Evolutionary conservation across 352 stramenopile genomes (phyloP).

Genomic region (Plasmopara muralis): DNA sequence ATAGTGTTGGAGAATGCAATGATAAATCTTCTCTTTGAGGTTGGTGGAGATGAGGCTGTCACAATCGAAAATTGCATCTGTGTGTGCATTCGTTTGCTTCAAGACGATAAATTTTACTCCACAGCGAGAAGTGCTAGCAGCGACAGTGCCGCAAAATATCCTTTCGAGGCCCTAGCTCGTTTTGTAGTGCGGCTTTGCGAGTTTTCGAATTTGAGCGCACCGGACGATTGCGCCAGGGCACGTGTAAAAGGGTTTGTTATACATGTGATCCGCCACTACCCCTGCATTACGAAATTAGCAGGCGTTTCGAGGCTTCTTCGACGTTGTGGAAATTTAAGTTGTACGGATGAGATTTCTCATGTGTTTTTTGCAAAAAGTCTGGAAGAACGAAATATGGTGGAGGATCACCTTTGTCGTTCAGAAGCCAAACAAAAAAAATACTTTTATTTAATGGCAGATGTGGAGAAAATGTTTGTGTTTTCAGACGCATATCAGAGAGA

Average conservation of each 20-base stretch:
- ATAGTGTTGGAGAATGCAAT: slow-evolving; percentile 45
- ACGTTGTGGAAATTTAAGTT: slow-evolving; percentile 9
- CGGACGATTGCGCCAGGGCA: slow-evolving; percentile 12
- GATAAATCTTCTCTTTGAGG: slow-evolving; percentile 20
- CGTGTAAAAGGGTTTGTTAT: slow-evolving; percentile 29
- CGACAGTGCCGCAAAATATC: slow-evolving; percentile 6
- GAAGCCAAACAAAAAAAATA: slow-evolving; percentile 39
- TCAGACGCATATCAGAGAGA: slow-evolving; percentile 26
- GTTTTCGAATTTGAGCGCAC: slow-evolving; percentile 26
- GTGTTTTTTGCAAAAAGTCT: slow-evolving; percentile 16
- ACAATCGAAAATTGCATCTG: slow-evolving; percentile 35
- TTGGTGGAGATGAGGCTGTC: slow-evolving; percentile 13
- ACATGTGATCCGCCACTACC: slow-evolving; percentile 27
- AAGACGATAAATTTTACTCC: slow-evolving; percentile 47
- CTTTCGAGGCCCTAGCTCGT: slow-evolving; percentile 26
- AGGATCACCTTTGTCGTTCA: slow-evolving; percentile 17
- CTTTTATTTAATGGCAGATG: slow-evolving; percentile 40
- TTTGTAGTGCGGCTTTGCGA: slow-evolving; percentile 29
- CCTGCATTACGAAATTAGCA: slow-evolving; percentile 17
- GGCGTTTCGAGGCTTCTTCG: slow-evolving; percentile 17
- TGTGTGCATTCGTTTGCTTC: slow-evolving; percentile 32
- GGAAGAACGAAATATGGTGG: slow-evolving; percentile 11
- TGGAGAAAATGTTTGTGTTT: slow-evolving; percentile 45
- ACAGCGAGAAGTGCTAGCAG: slow-evolving; percentile 2
- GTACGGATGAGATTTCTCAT: slow-evolving; percentile 1